phyloP scores from a whole-genome alignment of 108 stramenopile species.

The Asterionellopsis glacialis region DNA sequence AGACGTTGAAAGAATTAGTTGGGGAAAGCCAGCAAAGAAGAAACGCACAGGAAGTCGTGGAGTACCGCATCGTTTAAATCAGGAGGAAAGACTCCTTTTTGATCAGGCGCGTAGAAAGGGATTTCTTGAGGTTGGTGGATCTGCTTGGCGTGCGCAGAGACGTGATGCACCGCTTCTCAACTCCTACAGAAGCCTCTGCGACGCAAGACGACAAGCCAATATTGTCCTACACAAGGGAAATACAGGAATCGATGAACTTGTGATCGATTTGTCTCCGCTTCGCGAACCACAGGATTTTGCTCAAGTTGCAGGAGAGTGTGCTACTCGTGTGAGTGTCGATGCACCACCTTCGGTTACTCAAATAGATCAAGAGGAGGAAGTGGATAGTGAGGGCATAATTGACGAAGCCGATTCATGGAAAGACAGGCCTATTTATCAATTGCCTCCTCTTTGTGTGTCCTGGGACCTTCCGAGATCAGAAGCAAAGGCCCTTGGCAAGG shows the following conservation, averaged over 20 bases:
- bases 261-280: slow-evolving; percentile 74
- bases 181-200: slow-evolving; percentile 73
- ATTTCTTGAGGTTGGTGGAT: slow-evolving; percentile 66
- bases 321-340: slow-evolving; percentile 23
- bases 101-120: slow-evolving; percentile 78
- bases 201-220: slow-evolving; percentile 64
- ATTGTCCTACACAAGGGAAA: slow-evolving; percentile 66
- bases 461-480: slow-evolving; percentile 55
- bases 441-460: slow-evolving; percentile 48
- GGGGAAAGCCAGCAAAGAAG: slow-evolving; percentile 80
- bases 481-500: slow-evolving; percentile 69
- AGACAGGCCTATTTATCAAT: slow-evolving; percentile 68
- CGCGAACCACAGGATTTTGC: slow-evolving; percentile 47
- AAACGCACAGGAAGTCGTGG: slow-evolving; percentile 79
- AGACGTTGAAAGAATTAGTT: slow-evolving; percentile 80
- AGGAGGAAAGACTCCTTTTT: slow-evolving; percentile 65
- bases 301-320: slow-evolving; percentile 26
- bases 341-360: slow-evolving; percentile 8
- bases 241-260: slow-evolving; percentile 49
- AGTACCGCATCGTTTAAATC: slow-evolving; percentile 77
- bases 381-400: slow-evolving; percentile 7
- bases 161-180: slow-evolving; percentile 79
- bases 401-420: slow-evolving; percentile 35
- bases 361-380: slow-evolving; percentile 11
- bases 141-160: slow-evolving; percentile 68